Evolutionary conservation across 768 basidiomycete species (phyloP).

Genomic region (Rhodotorula toruloides): DNA sequence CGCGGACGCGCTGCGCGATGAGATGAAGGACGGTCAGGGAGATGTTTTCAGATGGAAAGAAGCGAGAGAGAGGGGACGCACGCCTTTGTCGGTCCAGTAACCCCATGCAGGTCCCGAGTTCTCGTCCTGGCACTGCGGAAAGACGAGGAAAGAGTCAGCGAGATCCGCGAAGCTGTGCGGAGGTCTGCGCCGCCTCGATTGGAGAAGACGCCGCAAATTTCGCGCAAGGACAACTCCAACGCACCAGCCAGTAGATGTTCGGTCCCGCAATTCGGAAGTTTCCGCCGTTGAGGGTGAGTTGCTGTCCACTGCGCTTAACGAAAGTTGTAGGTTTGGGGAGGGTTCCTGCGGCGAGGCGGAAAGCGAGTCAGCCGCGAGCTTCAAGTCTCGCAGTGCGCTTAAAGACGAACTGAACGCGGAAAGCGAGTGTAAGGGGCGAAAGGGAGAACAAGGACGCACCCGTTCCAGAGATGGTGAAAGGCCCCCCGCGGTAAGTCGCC

Average conservation of each 20-base stretch:
- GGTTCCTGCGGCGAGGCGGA: conserved; percentile 19
- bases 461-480: too few species aligned
- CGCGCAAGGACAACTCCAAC: too few species aligned
- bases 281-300: neutral
- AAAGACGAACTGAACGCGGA: too few species aligned
- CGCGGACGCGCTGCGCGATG: conserved; percentile 27
- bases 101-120: neutral
- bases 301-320: conserved; percentile 6
- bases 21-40: neutral
- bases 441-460: too few species aligned
- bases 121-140: conserved; percentile 32
- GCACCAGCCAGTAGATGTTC: conserved; percentile 5
- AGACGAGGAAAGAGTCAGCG: too few species aligned
- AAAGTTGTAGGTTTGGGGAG: conserved; percentile 15
- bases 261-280: conserved; percentile 19
- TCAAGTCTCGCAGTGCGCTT: too few species aligned
- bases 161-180: neutral
- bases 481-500: too few species aligned
- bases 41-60: neutral
- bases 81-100: neutral
- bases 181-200: neutral
- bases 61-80: neutral
- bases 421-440: too few species aligned
- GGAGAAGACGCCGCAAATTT: neutral
- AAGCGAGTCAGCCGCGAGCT: too few species aligned